Conservation (phyloP, 352 stramenopile species). For the Albugo candida region DNA sequence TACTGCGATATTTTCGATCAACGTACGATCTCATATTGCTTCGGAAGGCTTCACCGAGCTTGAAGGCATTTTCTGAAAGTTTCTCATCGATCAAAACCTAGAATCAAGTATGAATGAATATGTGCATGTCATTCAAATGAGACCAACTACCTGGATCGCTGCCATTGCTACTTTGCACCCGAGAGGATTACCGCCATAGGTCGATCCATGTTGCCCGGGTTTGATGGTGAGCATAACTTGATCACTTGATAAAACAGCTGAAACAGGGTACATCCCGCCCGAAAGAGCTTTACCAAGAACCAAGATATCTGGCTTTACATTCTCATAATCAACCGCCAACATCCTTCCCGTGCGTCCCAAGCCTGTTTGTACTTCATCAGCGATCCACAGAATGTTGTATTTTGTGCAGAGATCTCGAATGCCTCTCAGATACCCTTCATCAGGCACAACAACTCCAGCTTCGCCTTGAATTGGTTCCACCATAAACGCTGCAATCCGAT, state of each 20-base stretch:
- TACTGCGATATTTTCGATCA: neutral
- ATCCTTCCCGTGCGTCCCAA: constrained; percentile 93
- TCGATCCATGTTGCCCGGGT: constrained; percentile 92
- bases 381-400: constrained; percentile 98
- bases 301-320: constrained; percentile 95
- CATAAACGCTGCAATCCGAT: constrained; percentile 95
- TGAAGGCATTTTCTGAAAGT: constrained; percentile 85
- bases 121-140: neutral
- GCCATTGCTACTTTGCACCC: constrained; percentile 94
- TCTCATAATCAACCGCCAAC: constrained; percentile 91
- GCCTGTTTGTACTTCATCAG: constrained; percentile 96
- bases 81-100: constrained; percentile 93
- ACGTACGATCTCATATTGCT: constrained; percentile 66
- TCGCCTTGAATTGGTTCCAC: constrained; percentile 99
- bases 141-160: constrained; percentile 50
- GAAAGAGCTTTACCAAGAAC: constrained; percentile 93
- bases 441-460: constrained; percentile 93
- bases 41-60: constrained; percentile 87
- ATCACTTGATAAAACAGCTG: constrained; percentile 88
- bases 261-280: constrained; percentile 95
- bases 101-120: neutral
- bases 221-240: constrained; percentile 98
- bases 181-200: constrained; percentile 94
- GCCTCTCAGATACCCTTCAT: constrained; percentile 89
- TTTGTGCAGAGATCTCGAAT: constrained; percentile 87